Evolutionary conservation across 78 protist species (phyloP), one percentile per base, ranked within the genome.

Genomic region (Anaeramoeba ignava): DNA sequence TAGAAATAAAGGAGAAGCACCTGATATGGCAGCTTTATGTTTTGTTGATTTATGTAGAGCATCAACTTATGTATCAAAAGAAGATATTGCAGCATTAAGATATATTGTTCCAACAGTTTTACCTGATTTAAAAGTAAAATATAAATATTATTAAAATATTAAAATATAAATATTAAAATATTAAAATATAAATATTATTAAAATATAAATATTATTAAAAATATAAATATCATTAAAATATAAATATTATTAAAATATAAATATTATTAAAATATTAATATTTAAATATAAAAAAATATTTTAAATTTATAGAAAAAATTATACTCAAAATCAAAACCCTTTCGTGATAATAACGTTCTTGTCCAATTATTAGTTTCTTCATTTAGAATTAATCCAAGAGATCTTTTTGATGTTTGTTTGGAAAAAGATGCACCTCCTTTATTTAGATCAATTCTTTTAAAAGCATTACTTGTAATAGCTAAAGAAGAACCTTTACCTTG

Each of bases 41-140:
- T 86, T 84, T 38, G 89, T 89, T 8, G 92, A 89, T 34, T 87
- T 89, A 27, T 89, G 92, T 38, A 89, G 39, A 40, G 92, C 92
- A 0, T 78, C 92, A 0, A 89, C 92, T 33, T 89, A 85, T 37
- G 90, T 89, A 2, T 78, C 81, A 1, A 87, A 89, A 87, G 79
- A 79, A 0, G 90, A 87, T 85, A 68, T 81, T 78, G 87, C 92
- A 0, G 88, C 86, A 34, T 83, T 89, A 2, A 89, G 90, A 78
- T 84, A 83, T 82, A 83, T 87, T 8, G 90, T 89, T 0, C 90
- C 92, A 2, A 82, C 78, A 41, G 81, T 89, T 2, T 87, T 83
- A 54, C 68, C 79, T 8, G 89, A 82, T 42, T 39, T 89, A 38
- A 86, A 82, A 8, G 87, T 41, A 37, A 41, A 83, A 31, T n/a